A percentile compares a stretch with the other conserved stretches of the same genome.
Conservation (phyloP, 2,329 filamentous ascomycete species). For the Alternaria consortialis region DNA sequence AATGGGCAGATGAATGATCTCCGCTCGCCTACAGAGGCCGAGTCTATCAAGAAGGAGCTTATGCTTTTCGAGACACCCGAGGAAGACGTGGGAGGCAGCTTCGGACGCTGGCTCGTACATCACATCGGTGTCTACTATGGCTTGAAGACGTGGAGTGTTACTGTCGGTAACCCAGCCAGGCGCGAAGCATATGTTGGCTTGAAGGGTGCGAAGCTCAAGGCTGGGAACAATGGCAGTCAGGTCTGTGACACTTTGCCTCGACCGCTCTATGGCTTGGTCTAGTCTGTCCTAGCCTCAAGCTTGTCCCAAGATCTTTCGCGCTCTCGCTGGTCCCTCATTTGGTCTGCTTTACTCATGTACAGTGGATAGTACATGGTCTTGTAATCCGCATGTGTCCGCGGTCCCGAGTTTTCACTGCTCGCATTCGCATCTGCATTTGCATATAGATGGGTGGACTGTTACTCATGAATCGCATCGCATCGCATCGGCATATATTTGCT, state of each 20-base stretch:
- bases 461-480: not conserved
- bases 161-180: slow-evolving; percentile 72
- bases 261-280: slow-evolving; percentile 50
- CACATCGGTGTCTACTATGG: slow-evolving; percentile 93
- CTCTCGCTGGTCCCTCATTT: not conserved
- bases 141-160: slow-evolving; percentile 82
- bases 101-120: slow-evolving; percentile 93
- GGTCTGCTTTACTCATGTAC: not conserved
- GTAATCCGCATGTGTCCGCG: not conserved
- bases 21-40: slow-evolving; percentile 58
- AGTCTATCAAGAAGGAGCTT: slow-evolving; percentile 67
- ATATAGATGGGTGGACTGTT: not conserved
- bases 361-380: not conserved
- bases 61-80: slow-evolving; percentile 83
- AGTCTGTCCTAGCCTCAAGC: not conserved
- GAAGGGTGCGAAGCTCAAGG: slow-evolving; percentile 57
- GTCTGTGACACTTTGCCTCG: slow-evolving; percentile 42
- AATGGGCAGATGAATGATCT: slow-evolving; percentile 71
- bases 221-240: slow-evolving; percentile 17
- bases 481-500: too few relatives aligned
- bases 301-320: not conserved
- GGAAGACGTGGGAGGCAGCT: slow-evolving; percentile 78
- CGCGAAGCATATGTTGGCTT: slow-evolving; percentile 86
- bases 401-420: not conserved
- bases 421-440: not conserved